A percentile compares a stretch with the other conserved stretches of the same genome.
Conservation (phyloP, 208 protist species). For the Acanthamoeba royreba region DNA sequence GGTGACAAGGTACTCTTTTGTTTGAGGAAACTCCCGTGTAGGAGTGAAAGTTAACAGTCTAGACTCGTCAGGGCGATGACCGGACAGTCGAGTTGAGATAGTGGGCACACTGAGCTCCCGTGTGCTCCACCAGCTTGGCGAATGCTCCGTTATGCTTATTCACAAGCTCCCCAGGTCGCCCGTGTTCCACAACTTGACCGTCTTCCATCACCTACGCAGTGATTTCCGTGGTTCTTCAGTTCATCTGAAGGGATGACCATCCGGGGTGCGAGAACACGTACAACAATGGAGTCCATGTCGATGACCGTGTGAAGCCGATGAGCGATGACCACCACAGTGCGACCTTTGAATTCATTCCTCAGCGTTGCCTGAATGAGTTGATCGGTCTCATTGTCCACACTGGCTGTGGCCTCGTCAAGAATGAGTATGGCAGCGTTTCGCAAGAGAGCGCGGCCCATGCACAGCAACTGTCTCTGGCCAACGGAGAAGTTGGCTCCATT, state of each 20-base stretch:
- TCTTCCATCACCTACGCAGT: neutral
- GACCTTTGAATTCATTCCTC: conserved; percentile 63
- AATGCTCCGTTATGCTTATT: neutral
- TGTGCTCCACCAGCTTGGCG: neutral
- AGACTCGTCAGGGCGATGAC: no score
- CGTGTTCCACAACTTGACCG: neutral
- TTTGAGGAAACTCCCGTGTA: no score
- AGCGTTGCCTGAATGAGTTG: conserved; percentile 80
- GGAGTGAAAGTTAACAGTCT: no score
- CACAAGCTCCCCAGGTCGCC: neutral
- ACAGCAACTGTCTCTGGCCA: no score
- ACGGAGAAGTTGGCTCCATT: conserved; percentile 72
- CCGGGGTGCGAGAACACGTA: neutral
- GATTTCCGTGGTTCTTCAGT: neutral
- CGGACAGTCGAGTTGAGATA: neutral
- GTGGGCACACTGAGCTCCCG: neutral
- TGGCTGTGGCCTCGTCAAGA: conserved; percentile 81
- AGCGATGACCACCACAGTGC: conserved; percentile 68
- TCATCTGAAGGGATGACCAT: neutral
- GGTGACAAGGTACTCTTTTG: no score
- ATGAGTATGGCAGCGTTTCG: conserved; percentile 55
- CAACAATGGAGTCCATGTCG: conserved; percentile 33
- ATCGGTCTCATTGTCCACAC: conserved; percentile 69
- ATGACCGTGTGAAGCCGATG: conserved; percentile 78
- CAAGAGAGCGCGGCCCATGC: conserved; percentile 65